Evolutionary conservation across 768 basidiomycete genomes (phyloP).

Genomic region (Sutorius australiensis): DNA sequence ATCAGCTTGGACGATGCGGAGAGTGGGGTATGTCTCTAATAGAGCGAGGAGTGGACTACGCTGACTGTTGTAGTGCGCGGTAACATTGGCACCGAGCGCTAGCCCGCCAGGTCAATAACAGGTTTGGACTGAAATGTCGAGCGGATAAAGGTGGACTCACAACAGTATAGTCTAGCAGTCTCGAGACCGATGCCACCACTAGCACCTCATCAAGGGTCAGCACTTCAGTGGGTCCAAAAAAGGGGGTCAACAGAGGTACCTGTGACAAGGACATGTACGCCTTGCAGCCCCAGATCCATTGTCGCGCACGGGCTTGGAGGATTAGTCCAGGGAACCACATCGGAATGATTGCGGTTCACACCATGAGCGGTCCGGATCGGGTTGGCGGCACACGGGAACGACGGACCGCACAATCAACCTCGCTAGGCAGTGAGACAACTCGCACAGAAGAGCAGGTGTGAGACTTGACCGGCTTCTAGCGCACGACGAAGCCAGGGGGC

Average conservation of each 20-base stretch:
- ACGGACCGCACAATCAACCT: neutral
- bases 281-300: slow-evolving; percentile 56
- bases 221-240: neutral
- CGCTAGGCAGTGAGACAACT: no score
- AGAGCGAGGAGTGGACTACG: slow-evolving; percentile 40
- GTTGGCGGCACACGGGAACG: neutral
- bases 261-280: slow-evolving; percentile 63
- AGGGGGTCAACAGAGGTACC: slow-evolving; percentile 32
- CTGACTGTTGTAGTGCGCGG: slow-evolving; percentile 27
- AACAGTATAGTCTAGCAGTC: slow-evolving; percentile 52
- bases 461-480: no score
- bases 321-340: neutral
- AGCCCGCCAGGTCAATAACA: neutral
- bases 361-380: neutral
- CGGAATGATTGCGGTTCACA: neutral
- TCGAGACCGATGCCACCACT: slow-evolving; percentile 74
- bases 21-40: slow-evolving; percentile 31
- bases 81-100: neutral
- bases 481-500: no score
- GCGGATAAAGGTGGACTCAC: slow-evolving; percentile 32
- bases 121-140: neutral
- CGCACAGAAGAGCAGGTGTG: no score
- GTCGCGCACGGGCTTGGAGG: neutral
- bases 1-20: slow-evolving; percentile 45
- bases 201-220: slow-evolving; percentile 49